phyloP scores from a whole-genome alignment of 208 protist species.

The Leishmania amazonensis region DNA sequence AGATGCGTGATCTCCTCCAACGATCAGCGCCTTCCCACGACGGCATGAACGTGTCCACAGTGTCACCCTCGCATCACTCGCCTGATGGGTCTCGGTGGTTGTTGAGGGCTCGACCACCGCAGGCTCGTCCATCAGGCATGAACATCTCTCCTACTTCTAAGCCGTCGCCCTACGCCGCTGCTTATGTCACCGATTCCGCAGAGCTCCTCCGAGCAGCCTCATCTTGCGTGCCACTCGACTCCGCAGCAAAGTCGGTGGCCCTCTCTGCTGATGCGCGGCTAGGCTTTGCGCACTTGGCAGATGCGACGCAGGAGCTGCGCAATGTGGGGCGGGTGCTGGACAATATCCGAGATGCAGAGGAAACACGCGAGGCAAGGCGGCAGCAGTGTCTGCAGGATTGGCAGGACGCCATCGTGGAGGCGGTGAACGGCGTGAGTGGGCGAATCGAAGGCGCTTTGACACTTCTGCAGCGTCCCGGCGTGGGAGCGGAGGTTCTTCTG shows the following conservation, averaged over 20 bases:
- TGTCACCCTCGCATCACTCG: background rate
- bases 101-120: slow-evolving; percentile 2
- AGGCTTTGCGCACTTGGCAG: slow-evolving; percentile 15
- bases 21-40: background rate
- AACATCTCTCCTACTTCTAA: background rate
- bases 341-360: slow-evolving; percentile 34
- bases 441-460: slow-evolving; percentile 7
- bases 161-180: slow-evolving; percentile 4
- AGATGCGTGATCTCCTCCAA: slow-evolving; percentile 41
- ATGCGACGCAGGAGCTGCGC: slow-evolving; percentile 42
- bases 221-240: background rate
- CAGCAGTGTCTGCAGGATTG: slow-evolving; percentile 28
- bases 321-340: slow-evolving; percentile 59
- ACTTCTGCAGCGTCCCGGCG: background rate
- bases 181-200: background rate
- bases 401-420: slow-evolving; percentile 24
- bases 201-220: background rate
- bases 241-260: background rate
- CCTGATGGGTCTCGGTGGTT: slow-evolving; percentile 15
- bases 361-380: slow-evolving; percentile 13
- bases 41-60: no score
- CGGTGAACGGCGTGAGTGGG: slow-evolving; percentile 22
- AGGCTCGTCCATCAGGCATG: background rate
- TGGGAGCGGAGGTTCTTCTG: background rate
- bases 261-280: background rate